Percentiles rank a stretch among this genome's conserved stretches.
phyloP scores from a whole-genome alignment of 2,329 filamentous ascomycete genomes.

The Xylariaceae sp. region DNA sequence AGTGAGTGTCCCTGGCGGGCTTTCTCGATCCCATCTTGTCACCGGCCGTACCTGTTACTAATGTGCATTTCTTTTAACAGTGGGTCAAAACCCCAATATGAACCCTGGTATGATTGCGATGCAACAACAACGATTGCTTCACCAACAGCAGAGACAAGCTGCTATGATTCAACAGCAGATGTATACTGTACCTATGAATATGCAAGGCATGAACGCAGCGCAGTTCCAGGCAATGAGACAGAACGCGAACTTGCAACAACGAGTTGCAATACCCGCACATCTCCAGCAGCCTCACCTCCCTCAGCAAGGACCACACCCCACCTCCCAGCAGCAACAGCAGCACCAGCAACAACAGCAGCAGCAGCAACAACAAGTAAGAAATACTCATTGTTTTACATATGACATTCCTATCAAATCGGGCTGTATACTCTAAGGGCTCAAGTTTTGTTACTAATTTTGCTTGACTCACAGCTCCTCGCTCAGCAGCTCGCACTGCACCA shows the following conservation, averaged over 20 bases:
- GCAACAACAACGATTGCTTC: constrained; percentile 34
- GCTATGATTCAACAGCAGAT: constrained; percentile 42
- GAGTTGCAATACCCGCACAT: constrained; percentile 51
- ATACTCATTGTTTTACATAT: background rate
- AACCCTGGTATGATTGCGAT: constrained; percentile 27
- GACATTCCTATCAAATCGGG: background rate
- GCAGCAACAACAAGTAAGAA: constrained; percentile 38
- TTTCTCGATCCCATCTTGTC: background rate
- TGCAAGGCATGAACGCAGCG: constrained; percentile 46
- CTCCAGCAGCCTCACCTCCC: constrained; percentile 47
- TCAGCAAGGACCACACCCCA: constrained; percentile 40
- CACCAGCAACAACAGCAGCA: no score
- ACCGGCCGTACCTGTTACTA: background rate
- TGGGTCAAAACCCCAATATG: constrained; percentile 22
- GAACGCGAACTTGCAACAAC: constrained; percentile 42
- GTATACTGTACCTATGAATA: constrained; percentile 48
- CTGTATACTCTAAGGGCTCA: background rate
- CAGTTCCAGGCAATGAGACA: constrained; percentile 53
- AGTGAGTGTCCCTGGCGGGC: constrained; percentile 33
- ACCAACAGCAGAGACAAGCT: constrained; percentile 39
- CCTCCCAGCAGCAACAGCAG: constrained; percentile 35
- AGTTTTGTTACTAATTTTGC: constrained; percentile 4
- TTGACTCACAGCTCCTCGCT: constrained; percentile 25
- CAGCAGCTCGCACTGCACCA: constrained; percentile 42
- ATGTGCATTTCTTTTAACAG: constrained; percentile 13